These are phyloP conservation scores for Sporothrix schenckii DNA, from an alignment of 2,329 filamentous ascomycete species.

Conservation along the genomic window DNA sequence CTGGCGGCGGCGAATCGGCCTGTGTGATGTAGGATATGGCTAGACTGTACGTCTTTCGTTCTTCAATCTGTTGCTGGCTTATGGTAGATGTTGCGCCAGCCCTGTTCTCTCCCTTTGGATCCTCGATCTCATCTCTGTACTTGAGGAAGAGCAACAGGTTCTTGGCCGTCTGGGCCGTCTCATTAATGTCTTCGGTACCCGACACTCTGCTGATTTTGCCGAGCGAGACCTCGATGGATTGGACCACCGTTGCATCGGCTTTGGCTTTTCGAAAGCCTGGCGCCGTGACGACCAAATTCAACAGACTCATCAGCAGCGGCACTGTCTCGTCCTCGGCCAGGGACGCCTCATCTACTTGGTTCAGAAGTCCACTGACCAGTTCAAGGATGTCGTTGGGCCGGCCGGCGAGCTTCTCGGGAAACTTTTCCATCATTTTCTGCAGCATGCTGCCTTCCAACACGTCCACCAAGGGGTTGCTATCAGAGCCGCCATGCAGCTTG, in stretches of 20 bases:
- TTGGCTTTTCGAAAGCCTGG: constrained; percentile 58
- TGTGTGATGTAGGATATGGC: constrained; percentile 66
- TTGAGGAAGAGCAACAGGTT: constrained; percentile 60
- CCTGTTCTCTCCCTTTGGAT: constrained; percentile 42
- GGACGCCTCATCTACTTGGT: constrained; percentile 46
- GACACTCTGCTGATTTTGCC: constrained; percentile 47
- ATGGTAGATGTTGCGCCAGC: constrained; percentile 37
- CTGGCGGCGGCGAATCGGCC: constrained; percentile 64
- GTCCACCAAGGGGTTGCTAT: constrained; percentile 49
- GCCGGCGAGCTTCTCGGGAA: constrained; percentile 65
- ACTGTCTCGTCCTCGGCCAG: constrained; percentile 51
- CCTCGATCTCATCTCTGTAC: constrained; percentile 59
- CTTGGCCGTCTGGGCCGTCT: constrained; percentile 55
- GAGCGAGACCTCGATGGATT: constrained; percentile 55
- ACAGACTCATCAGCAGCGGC: constrained; percentile 60
- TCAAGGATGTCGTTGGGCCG: constrained; percentile 67
- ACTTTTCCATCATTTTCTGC: constrained; percentile 65
- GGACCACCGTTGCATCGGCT: constrained; percentile 48
- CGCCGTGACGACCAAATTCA: constrained; percentile 63
- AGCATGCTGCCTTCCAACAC: constrained; percentile 64
- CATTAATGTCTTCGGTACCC: constrained; percentile 42
- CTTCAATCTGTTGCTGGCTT: constrained; percentile 57
- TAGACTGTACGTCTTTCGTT: constrained; percentile 63
- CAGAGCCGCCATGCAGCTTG: constrained; percentile 35
- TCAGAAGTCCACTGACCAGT: constrained; percentile 63